Evolutionary conservation across 1,284 basidiomycete genomes (phyloP), one percentile per base, ranked within the genome.

Genomic region (Apiotrichum domesticum): DNA sequence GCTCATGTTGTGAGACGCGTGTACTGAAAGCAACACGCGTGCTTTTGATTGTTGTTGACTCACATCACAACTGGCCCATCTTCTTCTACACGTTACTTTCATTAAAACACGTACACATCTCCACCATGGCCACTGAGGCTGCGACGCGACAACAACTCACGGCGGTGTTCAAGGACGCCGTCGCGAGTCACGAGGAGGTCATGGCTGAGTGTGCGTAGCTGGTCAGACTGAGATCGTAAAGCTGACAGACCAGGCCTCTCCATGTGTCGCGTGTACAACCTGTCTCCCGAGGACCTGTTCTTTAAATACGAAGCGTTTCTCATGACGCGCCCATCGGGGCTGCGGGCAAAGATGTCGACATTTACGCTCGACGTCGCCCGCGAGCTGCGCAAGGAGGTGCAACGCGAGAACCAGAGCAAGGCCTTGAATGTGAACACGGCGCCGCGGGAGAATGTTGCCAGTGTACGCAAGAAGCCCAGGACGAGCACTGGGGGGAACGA

Each of bases 251-350:
- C 35, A 77, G 76, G 75, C 54, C 66, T 76, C 4, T 75, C 75
- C 3, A 74, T 77, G 6, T 58, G 71, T 13, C 66, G 73, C 1
- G 47, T 75, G 11, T 78, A 76, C 64, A 64, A 64, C 42, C 68
- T 79, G 11, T 61, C 67, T 14, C 66, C 78, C 8, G 57, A 70
- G 35, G 72, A 75, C 51, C 68, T 79, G 15, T 78, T 66, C 63
- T 79, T 69, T 73, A 79, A 79, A 59, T 78, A 77, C 66, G 78
- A 79, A 59, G 78, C 77, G 2, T 77, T 77, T 57, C 65, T 77
- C 35, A 61, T 78, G 54, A 73, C 73, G 21, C 66, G 72, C 8
- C 71, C 76, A 21, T 69, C 71, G 3, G 69, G 69, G 4, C 59
- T 75, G 14, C 66, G 73, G n/a, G 65, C 68, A 35, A 74, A 72